Conservation (phyloP, 495 filamentous ascomycete species). For the Neurospora sp. region DNA sequence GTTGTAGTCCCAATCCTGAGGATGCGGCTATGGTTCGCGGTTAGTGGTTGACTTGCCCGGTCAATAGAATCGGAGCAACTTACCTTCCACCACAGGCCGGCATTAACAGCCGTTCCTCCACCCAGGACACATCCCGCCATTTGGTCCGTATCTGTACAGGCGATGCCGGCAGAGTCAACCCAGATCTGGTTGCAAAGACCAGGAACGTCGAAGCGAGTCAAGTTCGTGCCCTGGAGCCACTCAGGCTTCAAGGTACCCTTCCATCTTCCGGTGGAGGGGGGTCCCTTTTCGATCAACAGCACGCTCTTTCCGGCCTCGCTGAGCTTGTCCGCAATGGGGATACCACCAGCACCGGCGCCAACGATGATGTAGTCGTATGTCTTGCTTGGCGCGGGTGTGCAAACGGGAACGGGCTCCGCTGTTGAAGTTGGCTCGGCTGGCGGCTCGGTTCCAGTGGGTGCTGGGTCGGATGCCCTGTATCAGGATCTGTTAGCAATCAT, state of each 20-base stretch:
- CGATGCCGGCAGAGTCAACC: conserved; percentile 48
- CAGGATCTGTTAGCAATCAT: not conserved
- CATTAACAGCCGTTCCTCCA: conserved; percentile 63
- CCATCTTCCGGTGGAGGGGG: conserved; percentile 47
- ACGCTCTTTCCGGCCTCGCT: conserved; percentile 51
- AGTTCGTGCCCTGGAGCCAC: conserved; percentile 51
- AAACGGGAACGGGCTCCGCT: conserved; percentile 3
- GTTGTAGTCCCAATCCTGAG: conserved; percentile 60
- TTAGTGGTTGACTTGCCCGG: not conserved
- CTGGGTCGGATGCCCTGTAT: conserved; percentile 1
- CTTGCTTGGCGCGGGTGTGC: conserved; percentile 32
- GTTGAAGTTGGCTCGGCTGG: conserved; percentile 4
- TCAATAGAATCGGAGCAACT: not conserved
- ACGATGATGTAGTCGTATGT: conserved; percentile 60
- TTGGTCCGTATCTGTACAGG: conserved; percentile 57
- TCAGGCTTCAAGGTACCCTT: conserved; percentile 48
- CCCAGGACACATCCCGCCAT: conserved; percentile 70
- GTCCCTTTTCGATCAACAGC: conserved; percentile 54
- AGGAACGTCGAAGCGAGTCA: conserved; percentile 68
- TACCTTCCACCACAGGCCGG: conserved; percentile 46
- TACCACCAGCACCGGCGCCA: conserved; percentile 53
- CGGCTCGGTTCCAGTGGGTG: not conserved
- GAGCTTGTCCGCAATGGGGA: conserved; percentile 53
- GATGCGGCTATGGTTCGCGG: conserved; percentile 18
- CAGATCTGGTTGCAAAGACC: conserved; percentile 63